Evolutionary conservation across 2,329 filamentous ascomycete species (phyloP), one percentile per base, ranked within the genome.

Genomic region (Trichoderma atrobrunneum): DNA sequence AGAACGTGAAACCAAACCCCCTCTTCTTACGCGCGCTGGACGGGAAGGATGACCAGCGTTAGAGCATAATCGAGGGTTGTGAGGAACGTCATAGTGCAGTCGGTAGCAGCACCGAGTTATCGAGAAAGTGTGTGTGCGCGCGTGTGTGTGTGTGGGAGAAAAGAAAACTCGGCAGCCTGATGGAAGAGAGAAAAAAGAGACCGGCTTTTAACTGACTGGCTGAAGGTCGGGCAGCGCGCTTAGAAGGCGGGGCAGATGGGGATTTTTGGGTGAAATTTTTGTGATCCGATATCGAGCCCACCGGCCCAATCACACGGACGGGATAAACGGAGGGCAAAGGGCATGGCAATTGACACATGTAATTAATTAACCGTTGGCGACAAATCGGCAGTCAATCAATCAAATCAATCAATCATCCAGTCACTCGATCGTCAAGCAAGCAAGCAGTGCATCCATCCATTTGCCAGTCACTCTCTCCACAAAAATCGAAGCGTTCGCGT

Each of bases 61-160:
- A 70, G 66, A 36, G 39, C 66, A 28, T 12, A 24, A 32, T 59
- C 39, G 21, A 28, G 57, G 56, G 56, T 51, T 34, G 39, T 8
- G 28, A 51, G 36, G 39, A 62, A 70, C 66, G 66, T 70, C 66
- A 70, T 70, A 54, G 66, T 62, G 66, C 66, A 70, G 56, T 68
- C 48, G 57, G 66, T 3, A 5, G 60, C 34, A 32, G n/a, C 21
- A 32, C 26, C 16, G 18, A 48, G 28, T 18, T 18, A 28, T 56
- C 48, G 26, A n/a, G 14, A 28, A 62, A 26, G 3, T 51, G 26
- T 21, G 39, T 51, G 64, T 30, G 54, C 10, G 10, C 7, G 48
- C 36, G 39, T 3, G 39, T 21, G 51, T 57, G 56, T 68, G 65
- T 68, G 65, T 59, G 54, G 21, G 65, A 16, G 56, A 16, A n/a